Evolutionary conservation across 1,284 basidiomycete species (phyloP), one percentile per base, ranked within the genome.

Genomic region (Limonomyces culmigenus): DNA sequence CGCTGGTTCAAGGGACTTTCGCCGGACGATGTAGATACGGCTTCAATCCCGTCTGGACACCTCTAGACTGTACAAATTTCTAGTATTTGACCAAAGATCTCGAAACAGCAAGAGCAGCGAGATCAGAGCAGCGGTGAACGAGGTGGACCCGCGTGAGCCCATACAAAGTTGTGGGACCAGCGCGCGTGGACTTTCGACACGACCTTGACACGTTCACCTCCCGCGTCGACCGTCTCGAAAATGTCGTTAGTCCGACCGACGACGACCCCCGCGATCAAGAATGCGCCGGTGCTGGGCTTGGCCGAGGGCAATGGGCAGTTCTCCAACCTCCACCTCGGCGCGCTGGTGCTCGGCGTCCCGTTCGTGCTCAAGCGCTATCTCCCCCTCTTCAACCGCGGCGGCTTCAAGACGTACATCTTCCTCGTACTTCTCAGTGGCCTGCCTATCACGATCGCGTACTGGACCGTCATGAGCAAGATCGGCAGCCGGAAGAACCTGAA

Each of bases 281-380:
- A 92, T 49, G 75, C 87, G 5, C 86, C 87, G 25, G 64, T 89
- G 40, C 56, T 72, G 27, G 77, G 77, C 38, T 79, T 92, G 33
- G 83, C 76, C 2, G 91, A 95, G 60, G 88, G 89, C 37, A 86
- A 79, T 46, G 79, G 76, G 43, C 63, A 73, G 37, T 92, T 92
- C 65, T 77, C 63, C 55, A 92, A 92, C 52, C 45, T 58, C 41
- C 83, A 91, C 43, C 75, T 97, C 39, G 85, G 76, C 3, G 70
- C 63, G 17, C 65, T 80, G 51, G 64, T 91, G 53, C 50, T 93
- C 43, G 62, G 71, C 49, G 72, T 85, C 12, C 88, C 89, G 14
- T 92, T 73, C 60, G 30, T 92, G 42, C 54, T 91, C 54, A 89
- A 91, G 55, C 69, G 73, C 39, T 59, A 83, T 46, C 57, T 83